Evolutionary conservation across 2,329 filamentous ascomycete genomes (phyloP).

Genomic region (Myrmaecium sp.): DNA sequence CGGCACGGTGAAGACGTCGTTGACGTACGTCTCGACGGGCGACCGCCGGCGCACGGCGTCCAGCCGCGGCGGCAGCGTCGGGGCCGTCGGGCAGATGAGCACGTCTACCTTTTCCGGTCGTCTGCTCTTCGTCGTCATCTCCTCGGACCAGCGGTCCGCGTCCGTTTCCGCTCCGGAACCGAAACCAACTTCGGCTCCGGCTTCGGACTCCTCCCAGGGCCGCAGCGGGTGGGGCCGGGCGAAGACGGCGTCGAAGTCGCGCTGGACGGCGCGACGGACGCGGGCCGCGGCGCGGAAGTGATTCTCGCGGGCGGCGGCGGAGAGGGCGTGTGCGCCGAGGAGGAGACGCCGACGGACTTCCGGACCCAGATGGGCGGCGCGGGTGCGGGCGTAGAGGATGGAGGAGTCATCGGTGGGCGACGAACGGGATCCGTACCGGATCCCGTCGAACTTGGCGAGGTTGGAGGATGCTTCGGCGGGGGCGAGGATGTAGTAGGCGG

Average conservation of each 20-base stretch:
- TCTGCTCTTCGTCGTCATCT: constrained; percentile 15
- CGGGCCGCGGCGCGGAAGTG: constrained; percentile 93
- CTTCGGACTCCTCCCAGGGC: constrained; percentile 26
- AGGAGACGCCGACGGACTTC: constrained; percentile 81
- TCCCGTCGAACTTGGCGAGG: constrained; percentile 87
- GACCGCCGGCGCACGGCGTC: constrained; percentile 19
- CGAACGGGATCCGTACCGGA: constrained; percentile 63
- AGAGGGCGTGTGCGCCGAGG: constrained; percentile 77
- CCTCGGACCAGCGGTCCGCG: not conserved
- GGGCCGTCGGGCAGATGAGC: constrained; percentile 73
- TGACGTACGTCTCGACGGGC: constrained; percentile 65
- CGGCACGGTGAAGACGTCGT: constrained; percentile 91
- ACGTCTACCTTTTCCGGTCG: constrained; percentile 55
- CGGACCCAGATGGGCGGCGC: constrained; percentile 58
- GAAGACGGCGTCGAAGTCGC: constrained; percentile 75
- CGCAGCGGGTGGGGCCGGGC: constrained; percentile 47
- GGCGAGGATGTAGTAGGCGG: constrained; percentile 89
- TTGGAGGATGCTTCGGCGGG: constrained; percentile 93
- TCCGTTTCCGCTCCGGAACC: not conserved
- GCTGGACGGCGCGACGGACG: constrained; percentile 65
- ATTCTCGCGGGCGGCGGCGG: constrained; percentile 81
- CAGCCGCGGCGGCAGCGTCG: constrained; percentile 52
- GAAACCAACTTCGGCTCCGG: constrained; percentile 22
- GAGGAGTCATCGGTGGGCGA: constrained; percentile 37
- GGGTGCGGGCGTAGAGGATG: constrained; percentile 50